Conservation (phyloP, 495 filamentous ascomycete genomes). For the Aeminium ludgeri region DNA sequence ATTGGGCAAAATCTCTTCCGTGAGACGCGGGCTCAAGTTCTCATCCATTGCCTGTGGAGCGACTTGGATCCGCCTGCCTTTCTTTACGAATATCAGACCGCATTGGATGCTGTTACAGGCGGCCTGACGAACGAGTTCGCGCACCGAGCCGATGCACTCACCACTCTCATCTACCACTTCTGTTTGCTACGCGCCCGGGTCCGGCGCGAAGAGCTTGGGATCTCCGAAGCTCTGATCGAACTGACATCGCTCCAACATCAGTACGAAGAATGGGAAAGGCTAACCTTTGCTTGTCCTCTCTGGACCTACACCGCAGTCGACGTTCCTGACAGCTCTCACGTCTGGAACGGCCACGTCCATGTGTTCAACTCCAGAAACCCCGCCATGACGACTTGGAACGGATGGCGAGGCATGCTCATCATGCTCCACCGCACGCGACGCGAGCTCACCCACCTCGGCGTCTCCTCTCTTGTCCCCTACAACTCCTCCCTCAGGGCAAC, state of each 20-base stretch:
- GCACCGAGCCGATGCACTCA: no score
- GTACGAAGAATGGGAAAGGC: no score
- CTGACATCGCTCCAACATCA: no score
- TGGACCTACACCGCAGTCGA: slow-evolving; percentile 8
- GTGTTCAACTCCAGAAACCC: background rate
- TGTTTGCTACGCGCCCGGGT: slow-evolving; percentile 7
- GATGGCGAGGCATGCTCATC: slow-evolving; percentile 7
- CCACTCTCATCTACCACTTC: slow-evolving; percentile 4
- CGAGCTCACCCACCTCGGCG: slow-evolving; percentile 7
- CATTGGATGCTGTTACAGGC: background rate
- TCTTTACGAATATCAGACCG: slow-evolving; percentile 7
- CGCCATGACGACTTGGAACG: slow-evolving; percentile 4
- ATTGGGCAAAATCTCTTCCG: slow-evolving; percentile 12
- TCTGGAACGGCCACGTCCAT: slow-evolving; percentile 15
- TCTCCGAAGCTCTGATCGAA: background rate
- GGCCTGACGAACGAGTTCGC: no score
- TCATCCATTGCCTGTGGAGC: slow-evolving; percentile 12
- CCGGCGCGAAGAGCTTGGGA: background rate
- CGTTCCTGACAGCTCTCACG: slow-evolving; percentile 8
- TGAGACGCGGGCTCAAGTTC: slow-evolving; percentile 6
- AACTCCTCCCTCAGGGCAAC: no score
- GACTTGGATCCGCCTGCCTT: slow-evolving; percentile 10
- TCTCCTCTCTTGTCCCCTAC: no score
- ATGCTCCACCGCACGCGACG: slow-evolving; percentile 9
- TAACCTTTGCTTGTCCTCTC: no score